These are phyloP conservation scores for Globisporangium acanthophoron DNA, from an alignment of 352 stramenopile species.

Conservation along the genomic window DNA sequence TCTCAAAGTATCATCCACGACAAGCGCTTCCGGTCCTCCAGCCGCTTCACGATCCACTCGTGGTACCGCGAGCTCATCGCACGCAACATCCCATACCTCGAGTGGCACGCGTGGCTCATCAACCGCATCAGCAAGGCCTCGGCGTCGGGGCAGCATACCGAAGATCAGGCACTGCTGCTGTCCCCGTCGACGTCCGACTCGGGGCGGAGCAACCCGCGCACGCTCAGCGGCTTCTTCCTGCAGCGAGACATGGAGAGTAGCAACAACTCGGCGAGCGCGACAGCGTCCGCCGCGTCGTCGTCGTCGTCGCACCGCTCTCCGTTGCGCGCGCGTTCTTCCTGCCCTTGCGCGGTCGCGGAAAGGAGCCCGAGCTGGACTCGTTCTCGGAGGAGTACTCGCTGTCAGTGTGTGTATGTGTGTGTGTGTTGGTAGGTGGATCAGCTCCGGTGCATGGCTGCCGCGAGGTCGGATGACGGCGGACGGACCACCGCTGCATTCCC, in stretches of 20 bases:
- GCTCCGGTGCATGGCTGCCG: background rate
- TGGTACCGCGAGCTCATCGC: conserved; percentile 77
- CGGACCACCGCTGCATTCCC: background rate
- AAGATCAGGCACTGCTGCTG: conserved; percentile 1
- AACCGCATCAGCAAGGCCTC: conserved; percentile 70
- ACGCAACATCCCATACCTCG: conserved; percentile 64
- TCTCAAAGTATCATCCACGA: conserved; percentile 79
- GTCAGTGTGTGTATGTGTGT: background rate
- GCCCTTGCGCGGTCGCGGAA: conserved; percentile 36
- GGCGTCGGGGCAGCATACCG: conserved; percentile 33
- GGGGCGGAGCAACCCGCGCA: background rate
- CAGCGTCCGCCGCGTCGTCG: background rate
- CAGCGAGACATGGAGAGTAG: conserved; percentile 7
- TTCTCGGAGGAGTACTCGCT: conserved; percentile 13
- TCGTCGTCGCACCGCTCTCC: conserved; percentile 20
- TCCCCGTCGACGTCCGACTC: conserved; percentile 2
- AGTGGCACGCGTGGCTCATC: conserved; percentile 82
- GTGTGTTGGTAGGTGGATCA: background rate
- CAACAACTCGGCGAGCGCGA: background rate
- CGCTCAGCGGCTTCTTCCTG: conserved; percentile 9
- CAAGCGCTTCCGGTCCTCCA: conserved; percentile 73
- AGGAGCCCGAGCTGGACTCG: conserved; percentile 14
- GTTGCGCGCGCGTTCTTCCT: conserved; percentile 67
- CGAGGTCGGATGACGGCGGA: background rate
- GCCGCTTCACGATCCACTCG: conserved; percentile 72